Conservation (phyloP, 441 rosid species). For the Pelargonium myrrhifolium region DNA sequence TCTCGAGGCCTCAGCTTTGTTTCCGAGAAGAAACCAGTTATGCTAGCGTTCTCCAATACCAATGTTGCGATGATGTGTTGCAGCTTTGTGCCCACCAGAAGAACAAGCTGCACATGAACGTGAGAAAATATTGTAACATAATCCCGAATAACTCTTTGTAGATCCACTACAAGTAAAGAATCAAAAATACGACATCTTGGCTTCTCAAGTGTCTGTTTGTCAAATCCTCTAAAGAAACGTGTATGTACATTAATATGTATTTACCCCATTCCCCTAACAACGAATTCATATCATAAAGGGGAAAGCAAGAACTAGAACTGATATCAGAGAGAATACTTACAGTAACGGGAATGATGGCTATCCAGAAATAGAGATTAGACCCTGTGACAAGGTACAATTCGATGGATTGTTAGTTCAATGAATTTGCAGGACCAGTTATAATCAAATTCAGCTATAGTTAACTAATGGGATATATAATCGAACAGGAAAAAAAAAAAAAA, state of each 20-base stretch:
- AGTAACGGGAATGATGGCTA: slow-evolving; percentile 73
- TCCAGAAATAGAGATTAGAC: slow-evolving; percentile 93
- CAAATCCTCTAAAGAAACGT: background rate
- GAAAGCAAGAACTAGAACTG: slow-evolving; percentile 9
- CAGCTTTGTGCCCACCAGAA: slow-evolving; percentile 52
- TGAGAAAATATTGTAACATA: slow-evolving; percentile 15
- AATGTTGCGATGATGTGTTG: slow-evolving; percentile 64
- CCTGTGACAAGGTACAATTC: slow-evolving; percentile 38
- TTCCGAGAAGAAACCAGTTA: slow-evolving; percentile 32
- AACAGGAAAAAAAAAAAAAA: slow-evolving; percentile 11
- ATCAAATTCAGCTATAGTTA: background rate
- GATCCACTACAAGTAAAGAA: background rate
- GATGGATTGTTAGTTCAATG: slow-evolving; percentile 9
- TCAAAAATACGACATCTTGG: slow-evolving; percentile 4
- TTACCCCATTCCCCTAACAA: background rate
- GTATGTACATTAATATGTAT: background rate
- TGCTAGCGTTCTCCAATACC: slow-evolving; percentile 48
- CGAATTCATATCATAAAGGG: slow-evolving; percentile 1
- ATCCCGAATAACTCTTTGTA: background rate
- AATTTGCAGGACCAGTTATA: slow-evolving; percentile 8
- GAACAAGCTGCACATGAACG: slow-evolving; percentile 38
- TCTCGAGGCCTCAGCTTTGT: slow-evolving; percentile 48
- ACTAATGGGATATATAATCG: slow-evolving; percentile 7
- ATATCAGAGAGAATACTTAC: slow-evolving; percentile 41
- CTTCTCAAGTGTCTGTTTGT: background rate